phyloP scores from a whole-genome alignment of 139 green algal species.

The Closterium sp. region DNA sequence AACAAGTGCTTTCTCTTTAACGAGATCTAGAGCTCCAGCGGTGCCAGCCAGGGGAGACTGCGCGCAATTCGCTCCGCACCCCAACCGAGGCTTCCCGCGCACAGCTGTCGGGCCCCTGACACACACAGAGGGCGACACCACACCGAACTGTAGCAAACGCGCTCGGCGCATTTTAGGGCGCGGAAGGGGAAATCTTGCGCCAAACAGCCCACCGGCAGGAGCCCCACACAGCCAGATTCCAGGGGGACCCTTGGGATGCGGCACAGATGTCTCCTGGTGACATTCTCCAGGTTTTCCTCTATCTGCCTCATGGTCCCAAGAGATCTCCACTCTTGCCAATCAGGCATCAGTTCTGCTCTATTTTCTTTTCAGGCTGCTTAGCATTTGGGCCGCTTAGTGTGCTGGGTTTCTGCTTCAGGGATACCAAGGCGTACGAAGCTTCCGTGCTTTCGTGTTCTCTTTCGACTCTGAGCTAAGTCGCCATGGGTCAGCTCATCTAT shows the following conservation, averaged over 20 bases:
- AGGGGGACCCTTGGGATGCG: too few species aligned
- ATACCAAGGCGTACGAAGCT: too few species aligned
- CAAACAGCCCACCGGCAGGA: background rate
- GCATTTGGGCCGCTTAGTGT: background rate
- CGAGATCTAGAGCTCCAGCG: background rate
- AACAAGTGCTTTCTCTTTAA: background rate
- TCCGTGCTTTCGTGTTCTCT: background rate
- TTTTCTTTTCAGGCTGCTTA: background rate
- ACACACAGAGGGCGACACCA: background rate
- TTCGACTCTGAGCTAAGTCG: background rate
- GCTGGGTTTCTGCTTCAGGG: too few species aligned
- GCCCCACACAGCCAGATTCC: too few species aligned
- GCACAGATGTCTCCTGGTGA: background rate
- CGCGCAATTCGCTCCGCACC: background rate
- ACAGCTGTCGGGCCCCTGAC: background rate
- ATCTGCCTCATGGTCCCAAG: background rate
- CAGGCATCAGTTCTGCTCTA: background rate
- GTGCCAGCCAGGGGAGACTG: background rate
- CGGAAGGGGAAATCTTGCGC: background rate
- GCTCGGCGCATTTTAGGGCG: background rate
- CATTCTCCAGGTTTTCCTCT: background rate
- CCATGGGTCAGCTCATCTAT: conserved; percentile 53
- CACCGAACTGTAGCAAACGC: background rate
- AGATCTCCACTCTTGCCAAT: background rate
- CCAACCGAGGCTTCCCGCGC: background rate